A percentile compares a stretch with the other conserved stretches of the same genome.
These are phyloP conservation scores for Myriangium duriaei DNA, from an alignment of 2,329 filamentous ascomycete species.

Conservation along the genomic window DNA sequence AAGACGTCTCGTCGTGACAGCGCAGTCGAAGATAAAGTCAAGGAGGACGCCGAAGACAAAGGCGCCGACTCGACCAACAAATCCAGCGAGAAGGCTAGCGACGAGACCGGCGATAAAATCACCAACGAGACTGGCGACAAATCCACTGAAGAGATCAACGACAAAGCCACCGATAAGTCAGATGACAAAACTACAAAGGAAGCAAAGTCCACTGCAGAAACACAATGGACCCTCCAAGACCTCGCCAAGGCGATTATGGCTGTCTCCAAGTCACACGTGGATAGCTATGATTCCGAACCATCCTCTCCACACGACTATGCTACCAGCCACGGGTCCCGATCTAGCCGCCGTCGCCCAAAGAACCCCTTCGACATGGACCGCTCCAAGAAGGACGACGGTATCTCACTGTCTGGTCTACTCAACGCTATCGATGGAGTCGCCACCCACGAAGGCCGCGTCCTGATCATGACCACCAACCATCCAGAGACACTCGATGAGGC, in stretches of 20 bases:
- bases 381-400: slow-evolving; percentile 29
- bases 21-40: neutral
- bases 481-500: slow-evolving; percentile 60
- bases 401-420: slow-evolving; percentile 65
- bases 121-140: neutral
- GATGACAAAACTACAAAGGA: neutral
- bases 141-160: neutral
- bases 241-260: slow-evolving; percentile 9
- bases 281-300: neutral
- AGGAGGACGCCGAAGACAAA: slow-evolving; percentile 12
- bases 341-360: neutral
- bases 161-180: neutral
- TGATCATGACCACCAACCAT: slow-evolving; percentile 74
- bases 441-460: slow-evolving; percentile 62
- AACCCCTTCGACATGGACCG: neutral
- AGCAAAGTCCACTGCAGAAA: neutral
- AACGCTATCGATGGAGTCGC: slow-evolving; percentile 78
- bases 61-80: neutral
- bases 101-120: too few relatives aligned
- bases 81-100: too few relatives aligned
- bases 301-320: too few relatives aligned
- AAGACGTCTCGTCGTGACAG: slow-evolving; percentile 5
- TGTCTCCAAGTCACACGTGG: neutral
- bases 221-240: slow-evolving; percentile 1
- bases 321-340: neutral